These are phyloP conservation scores for Phytophthora aleatoria DNA, from an alignment of 352 stramenopile species.

Conservation along the genomic window DNA sequence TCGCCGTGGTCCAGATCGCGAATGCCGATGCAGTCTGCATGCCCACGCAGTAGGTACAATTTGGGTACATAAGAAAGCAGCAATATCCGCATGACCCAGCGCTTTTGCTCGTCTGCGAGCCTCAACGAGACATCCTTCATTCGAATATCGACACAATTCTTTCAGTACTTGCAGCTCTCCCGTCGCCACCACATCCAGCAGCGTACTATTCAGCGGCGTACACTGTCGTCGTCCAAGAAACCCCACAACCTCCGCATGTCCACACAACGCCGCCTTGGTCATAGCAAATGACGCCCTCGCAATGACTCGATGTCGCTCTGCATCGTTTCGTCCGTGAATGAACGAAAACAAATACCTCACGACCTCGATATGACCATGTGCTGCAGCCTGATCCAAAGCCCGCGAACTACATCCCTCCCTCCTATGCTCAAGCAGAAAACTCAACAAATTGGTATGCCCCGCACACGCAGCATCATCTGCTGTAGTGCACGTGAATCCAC, in stretches of 20 bases:
- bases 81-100: conserved; percentile 25
- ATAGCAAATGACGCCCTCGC: conserved; percentile 35
- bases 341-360: conserved; percentile 49
- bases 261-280: conserved; percentile 34
- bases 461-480: conserved; percentile 33
- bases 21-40: conserved; percentile 32
- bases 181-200: conserved; percentile 36
- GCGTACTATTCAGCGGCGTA: conserved; percentile 31
- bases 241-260: conserved; percentile 30
- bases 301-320: conserved; percentile 21
- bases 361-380: conserved; percentile 56
- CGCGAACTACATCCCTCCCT: conserved; percentile 41
- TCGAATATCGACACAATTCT: conserved; percentile 35
- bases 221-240: conserved; percentile 29
- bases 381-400: conserved; percentile 54
- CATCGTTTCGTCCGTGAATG: conserved; percentile 14
- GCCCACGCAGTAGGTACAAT: conserved; percentile 30
- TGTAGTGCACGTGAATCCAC: conserved; percentile 30
- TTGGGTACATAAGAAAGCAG: conserved; percentile 24
- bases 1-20: conserved; percentile 22
- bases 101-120: conserved; percentile 31
- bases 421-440: conserved; percentile 47
- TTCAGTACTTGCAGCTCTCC: conserved; percentile 31
- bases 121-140: conserved; percentile 39
- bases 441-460: conserved; percentile 47